A percentile compares a stretch with the other conserved stretches of the same genome.
Conservation (phyloP, 768 basidiomycete species). For the Cystobasidium ongulense region DNA sequence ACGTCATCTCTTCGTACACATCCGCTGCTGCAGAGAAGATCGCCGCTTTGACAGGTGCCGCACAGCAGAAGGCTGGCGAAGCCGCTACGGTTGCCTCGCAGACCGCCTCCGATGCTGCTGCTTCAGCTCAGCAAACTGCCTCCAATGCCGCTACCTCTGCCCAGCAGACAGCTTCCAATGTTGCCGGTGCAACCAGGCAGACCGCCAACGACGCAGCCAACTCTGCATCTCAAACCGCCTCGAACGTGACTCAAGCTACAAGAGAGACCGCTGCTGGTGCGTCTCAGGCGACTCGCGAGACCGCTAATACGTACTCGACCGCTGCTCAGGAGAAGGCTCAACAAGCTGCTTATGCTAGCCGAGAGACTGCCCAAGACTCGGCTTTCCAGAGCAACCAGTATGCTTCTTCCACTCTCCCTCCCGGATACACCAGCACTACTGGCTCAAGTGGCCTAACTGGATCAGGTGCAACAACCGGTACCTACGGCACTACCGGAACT, state of each 20-base stretch:
- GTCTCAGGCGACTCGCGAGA: conserved; percentile 11
- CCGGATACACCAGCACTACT: not conserved
- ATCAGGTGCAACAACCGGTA: too few relatives aligned
- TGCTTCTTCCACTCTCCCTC: not conserved
- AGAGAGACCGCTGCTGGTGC: not conserved
- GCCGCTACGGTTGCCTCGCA: not conserved
- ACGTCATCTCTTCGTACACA: not conserved
- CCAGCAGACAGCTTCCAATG: conserved; percentile 1
- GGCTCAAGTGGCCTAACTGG: too few relatives aligned
- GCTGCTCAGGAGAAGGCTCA: conserved; percentile 10
- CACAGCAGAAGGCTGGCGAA: conserved; percentile 12
- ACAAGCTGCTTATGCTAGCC: not conserved
- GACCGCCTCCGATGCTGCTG: conserved; percentile 9
- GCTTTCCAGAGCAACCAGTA: not conserved
- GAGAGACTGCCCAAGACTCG: not conserved
- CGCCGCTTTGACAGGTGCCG: not conserved
- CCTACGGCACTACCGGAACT: not conserved
- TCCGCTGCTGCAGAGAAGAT: not conserved
- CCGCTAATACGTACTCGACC: not conserved
- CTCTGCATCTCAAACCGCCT: not conserved
- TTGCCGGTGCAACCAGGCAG: not conserved
- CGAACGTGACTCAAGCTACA: not conserved
- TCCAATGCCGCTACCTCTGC: not conserved
- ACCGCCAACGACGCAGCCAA: conserved; percentile 8
- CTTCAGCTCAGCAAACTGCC: not conserved